phyloP scores from a whole-genome alignment of 2,329 filamentous ascomycete species.

The Trichoderma polysporum region DNA sequence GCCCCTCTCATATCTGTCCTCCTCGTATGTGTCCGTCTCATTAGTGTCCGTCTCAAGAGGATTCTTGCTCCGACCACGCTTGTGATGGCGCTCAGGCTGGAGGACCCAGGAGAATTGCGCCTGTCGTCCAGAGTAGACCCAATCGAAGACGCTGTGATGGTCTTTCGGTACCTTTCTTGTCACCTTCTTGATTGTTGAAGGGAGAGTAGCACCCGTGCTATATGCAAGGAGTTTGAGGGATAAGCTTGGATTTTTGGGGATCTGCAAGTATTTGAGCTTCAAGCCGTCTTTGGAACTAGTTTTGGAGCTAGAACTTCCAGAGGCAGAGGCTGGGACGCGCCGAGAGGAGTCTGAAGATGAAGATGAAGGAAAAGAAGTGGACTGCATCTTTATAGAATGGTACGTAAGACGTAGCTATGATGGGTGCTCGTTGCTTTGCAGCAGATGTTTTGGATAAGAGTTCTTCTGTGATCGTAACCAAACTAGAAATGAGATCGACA shows the following conservation, averaged over 20 bases:
- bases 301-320: background rate
- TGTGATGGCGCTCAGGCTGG: background rate
- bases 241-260: background rate
- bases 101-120: constrained; percentile 12
- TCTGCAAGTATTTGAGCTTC: background rate
- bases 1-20: background rate
- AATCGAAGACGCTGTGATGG: background rate
- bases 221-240: constrained; percentile 5
- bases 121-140: background rate
- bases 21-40: background rate
- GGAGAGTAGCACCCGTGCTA: background rate
- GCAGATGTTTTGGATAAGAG: too few species aligned
- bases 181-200: constrained; percentile 10
- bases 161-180: background rate
- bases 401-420: background rate
- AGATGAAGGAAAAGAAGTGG: background rate
- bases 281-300: background rate
- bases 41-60: background rate
- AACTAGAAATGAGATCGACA: background rate
- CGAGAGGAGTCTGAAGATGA: background rate
- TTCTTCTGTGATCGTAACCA: background rate
- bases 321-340: background rate
- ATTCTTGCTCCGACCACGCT: background rate
- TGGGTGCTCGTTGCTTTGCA: background rate
- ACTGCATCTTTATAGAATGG: background rate